Evolutionary conservation across 345 rosid species (phyloP).

Genomic region (Populus alba): DNA sequence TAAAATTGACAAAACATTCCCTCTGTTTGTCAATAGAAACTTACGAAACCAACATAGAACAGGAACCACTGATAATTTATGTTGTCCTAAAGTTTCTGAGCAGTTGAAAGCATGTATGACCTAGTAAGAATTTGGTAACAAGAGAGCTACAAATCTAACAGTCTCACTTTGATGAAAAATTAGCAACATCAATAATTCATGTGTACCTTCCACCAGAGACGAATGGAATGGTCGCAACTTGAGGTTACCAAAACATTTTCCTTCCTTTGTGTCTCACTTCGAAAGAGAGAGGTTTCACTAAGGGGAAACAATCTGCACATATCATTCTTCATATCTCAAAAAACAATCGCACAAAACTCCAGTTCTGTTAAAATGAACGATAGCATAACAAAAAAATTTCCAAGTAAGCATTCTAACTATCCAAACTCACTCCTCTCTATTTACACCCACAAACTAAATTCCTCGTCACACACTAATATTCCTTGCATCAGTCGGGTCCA

Average conservation of each 20-base stretch:
- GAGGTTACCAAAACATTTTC: conserved; percentile 59
- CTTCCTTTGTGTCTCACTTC: conserved; percentile 36
- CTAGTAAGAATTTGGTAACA: neutral
- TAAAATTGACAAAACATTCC: neutral
- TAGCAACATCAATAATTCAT: conserved; percentile 3
- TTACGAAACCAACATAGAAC: neutral
- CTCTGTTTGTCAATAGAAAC: neutral
- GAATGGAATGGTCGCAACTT: conserved; percentile 57
- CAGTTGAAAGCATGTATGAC: too few species aligned
- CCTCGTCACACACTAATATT: too few species aligned
- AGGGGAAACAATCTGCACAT: conserved; percentile 52
- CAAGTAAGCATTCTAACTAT: too few species aligned
- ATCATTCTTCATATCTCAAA: conserved; percentile 10
- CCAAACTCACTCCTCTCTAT: too few species aligned
- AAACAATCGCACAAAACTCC: neutral
- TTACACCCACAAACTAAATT: too few species aligned
- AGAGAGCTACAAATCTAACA: neutral
- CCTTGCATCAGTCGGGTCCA: too few species aligned
- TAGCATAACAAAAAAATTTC: too few species aligned
- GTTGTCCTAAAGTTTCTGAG: neutral
- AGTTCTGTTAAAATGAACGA: too few species aligned
- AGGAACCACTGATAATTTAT: neutral
- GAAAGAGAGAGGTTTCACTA: conserved; percentile 36
- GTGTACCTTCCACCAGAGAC: conserved; percentile 74
- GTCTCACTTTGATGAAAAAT: neutral